Percentiles rank a stretch among this genome's conserved stretches.
Evolutionary conservation across 495 filamentous ascomycete genomes (phyloP).

Genomic region (Durotheca rogersii): DNA sequence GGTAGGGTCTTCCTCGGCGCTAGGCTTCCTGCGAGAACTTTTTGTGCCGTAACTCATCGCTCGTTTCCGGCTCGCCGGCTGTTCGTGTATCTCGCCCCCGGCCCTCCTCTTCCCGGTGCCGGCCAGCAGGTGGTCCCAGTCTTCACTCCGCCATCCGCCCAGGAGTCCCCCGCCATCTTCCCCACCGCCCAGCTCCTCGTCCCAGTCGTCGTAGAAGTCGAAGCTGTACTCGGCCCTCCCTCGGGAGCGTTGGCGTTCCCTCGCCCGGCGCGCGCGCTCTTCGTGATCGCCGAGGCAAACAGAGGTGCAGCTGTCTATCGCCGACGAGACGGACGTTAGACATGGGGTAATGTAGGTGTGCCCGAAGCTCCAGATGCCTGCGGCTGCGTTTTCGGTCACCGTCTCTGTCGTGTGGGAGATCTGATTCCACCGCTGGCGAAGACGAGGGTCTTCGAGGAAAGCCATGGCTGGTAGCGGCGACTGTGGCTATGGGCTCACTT

Average conservation of each 20-base stretch:
- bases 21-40: conserved; percentile 64
- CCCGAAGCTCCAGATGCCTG: conserved; percentile 81
- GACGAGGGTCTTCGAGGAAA: conserved; percentile 81
- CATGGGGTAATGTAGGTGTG: conserved; percentile 85
- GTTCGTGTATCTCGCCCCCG: conserved; percentile 52
- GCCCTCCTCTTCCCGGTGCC: conserved; percentile 61
- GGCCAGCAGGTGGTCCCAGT: conserved; percentile 83
- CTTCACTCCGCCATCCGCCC: conserved; percentile 71
- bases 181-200: conserved; percentile 67
- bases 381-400: conserved; percentile 87
- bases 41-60: conserved; percentile 89
- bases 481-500: conserved; percentile 1
- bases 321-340: conserved; percentile 62
- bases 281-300: conserved; percentile 73
- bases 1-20: conserved; percentile 75
- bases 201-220: conserved; percentile 99
- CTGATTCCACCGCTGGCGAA: conserved; percentile 90
- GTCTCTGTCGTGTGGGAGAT: conserved; percentile 89
- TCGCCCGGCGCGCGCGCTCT: conserved; percentile 67
- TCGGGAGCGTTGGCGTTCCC: conserved; percentile 55
- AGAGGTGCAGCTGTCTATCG: conserved; percentile 67
- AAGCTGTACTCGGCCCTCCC: conserved; percentile 80
- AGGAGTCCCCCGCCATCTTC: conserved; percentile 58
- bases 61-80: conserved; percentile 66
- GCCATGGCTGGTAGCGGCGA: conserved; percentile 40